These are phyloP conservation scores for Pseudonitzschia pungens DNA, from an alignment of 108 stramenopile genomes.

Conservation along the genomic window DNA sequence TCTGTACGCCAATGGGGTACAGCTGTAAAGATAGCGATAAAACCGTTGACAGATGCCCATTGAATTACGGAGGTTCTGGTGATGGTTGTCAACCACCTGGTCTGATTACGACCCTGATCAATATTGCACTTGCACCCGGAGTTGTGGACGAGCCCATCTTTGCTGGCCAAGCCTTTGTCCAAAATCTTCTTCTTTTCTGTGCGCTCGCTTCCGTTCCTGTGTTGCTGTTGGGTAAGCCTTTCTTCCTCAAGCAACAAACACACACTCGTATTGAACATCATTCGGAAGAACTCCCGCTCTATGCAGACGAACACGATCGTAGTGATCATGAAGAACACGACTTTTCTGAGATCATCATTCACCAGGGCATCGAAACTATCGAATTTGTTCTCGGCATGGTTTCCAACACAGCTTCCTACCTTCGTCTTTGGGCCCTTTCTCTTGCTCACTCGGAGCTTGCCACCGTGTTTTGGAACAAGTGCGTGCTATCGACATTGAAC, in stretches of 20 bases:
- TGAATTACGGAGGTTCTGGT: slow-evolving; percentile 90
- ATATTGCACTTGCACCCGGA: slow-evolving; percentile 95
- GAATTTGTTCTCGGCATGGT: slow-evolving; percentile 99
- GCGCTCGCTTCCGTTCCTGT: slow-evolving; percentile 91
- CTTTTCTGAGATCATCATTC: slow-evolving; percentile 91
- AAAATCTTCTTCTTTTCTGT: slow-evolving; percentile 86
- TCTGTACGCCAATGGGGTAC: slow-evolving; percentile 85
- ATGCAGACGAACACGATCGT: slow-evolving; percentile 59
- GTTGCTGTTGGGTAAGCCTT: slow-evolving; percentile 93
- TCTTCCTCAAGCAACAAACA: slow-evolving; percentile 68
- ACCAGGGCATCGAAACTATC: slow-evolving; percentile 98
- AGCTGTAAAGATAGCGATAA: slow-evolving; percentile 59
- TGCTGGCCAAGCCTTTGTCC: slow-evolving; percentile 81
- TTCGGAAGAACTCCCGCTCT: slow-evolving; percentile 15
- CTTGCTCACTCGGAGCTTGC: slow-evolving; percentile 98
- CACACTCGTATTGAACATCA: slow-evolving; percentile 38
- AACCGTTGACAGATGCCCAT: slow-evolving; percentile 77
- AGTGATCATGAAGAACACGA: slow-evolving; percentile 83
- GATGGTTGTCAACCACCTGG: slow-evolving; percentile 97
- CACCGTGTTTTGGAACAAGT: slow-evolving; percentile 98
- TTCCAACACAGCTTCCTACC: slow-evolving; percentile 98
- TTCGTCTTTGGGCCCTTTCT: slow-evolving; percentile 98
- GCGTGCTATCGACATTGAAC: slow-evolving; percentile 91
- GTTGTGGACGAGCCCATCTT: slow-evolving; percentile 95
- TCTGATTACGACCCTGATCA: slow-evolving; percentile 96